phyloP scores from a whole-genome alignment of 805 yeast species.

The Suhomyces sp. region DNA sequence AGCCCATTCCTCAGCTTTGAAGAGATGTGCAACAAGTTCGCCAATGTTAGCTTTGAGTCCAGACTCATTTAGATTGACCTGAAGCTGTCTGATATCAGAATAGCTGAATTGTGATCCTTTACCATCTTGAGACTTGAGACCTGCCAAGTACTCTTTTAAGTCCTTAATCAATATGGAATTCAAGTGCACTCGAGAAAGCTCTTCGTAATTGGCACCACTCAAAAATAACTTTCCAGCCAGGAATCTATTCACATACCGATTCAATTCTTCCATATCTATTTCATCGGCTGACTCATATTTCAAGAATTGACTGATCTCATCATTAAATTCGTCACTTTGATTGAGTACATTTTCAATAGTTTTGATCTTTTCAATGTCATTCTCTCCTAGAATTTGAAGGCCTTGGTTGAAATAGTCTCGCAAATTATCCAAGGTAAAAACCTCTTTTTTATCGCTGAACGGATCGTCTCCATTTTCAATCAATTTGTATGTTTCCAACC shows the following conservation, averaged over 20 bases:
- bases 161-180: slow-evolving; percentile 16
- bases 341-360: slow-evolving; percentile 27
- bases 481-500: slow-evolving; percentile 31
- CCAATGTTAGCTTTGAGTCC: slow-evolving; percentile 17
- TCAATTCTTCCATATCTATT: slow-evolving; percentile 22
- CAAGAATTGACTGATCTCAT: slow-evolving; percentile 15
- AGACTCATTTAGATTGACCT: slow-evolving; percentile 18
- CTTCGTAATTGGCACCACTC: slow-evolving; percentile 23
- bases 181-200: slow-evolving; percentile 26
- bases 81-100: slow-evolving; percentile 23
- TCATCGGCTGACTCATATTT: slow-evolving; percentile 15
- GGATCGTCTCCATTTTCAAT: slow-evolving; percentile 43
- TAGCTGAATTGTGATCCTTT: slow-evolving; percentile 9
- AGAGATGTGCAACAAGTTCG: slow-evolving; percentile 13
- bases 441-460: slow-evolving; percentile 31
- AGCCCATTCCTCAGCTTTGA: slow-evolving; percentile 24
- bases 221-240: slow-evolving; percentile 21
- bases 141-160: neutral
- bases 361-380: slow-evolving; percentile 28
- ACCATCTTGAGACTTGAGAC: neutral
- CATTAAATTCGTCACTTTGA: slow-evolving; percentile 24
- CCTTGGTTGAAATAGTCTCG: slow-evolving; percentile 28
- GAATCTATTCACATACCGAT: slow-evolving; percentile 23
- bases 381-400: slow-evolving; percentile 16
- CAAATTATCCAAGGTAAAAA: slow-evolving; percentile 31